A percentile compares a stretch with the other conserved stretches of the same genome.
Conservation (phyloP, 2,329 filamentous ascomycete genomes). For the Dothistroma septosporum region DNA sequence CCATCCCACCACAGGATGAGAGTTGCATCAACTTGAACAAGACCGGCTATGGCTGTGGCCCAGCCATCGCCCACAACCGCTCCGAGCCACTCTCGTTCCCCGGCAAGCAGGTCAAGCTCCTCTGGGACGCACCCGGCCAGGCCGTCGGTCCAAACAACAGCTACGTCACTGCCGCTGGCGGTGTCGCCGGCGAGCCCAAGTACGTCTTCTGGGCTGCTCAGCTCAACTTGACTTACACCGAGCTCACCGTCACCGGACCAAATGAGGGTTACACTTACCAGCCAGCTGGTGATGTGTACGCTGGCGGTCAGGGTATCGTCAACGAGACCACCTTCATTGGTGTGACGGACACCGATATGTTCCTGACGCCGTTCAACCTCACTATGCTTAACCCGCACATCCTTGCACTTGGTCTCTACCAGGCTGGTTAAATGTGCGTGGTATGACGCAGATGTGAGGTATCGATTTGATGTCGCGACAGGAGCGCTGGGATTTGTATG, state of each 20-base stretch:
- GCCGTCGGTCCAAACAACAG: constrained; percentile 75
- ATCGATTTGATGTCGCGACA: too few species aligned
- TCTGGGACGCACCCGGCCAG: constrained; percentile 68
- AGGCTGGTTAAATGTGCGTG: constrained; percentile 58
- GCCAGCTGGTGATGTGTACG: constrained; percentile 64
- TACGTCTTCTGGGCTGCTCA: constrained; percentile 76
- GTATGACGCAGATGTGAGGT: background rate
- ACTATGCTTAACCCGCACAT: constrained; percentile 71
- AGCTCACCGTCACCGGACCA: constrained; percentile 60
- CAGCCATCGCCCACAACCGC: constrained; percentile 65
- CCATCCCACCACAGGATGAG: constrained; percentile 44
- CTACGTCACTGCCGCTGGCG: constrained; percentile 60
- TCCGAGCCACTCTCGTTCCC: constrained; percentile 68
- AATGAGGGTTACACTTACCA: constrained; percentile 66
- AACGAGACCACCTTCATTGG: constrained; percentile 79
- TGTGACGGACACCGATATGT: constrained; percentile 64
- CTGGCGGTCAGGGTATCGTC: constrained; percentile 59
- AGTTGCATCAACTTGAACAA: constrained; percentile 56
- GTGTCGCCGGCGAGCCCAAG: constrained; percentile 52
- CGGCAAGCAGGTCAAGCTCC: constrained; percentile 65
- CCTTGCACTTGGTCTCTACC: constrained; percentile 68
- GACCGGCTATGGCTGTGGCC: constrained; percentile 55
- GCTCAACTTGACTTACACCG: constrained; percentile 54
- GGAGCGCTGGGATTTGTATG: background rate
- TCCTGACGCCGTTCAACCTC: constrained; percentile 73